These are phyloP conservation scores for Leptographium galeiforme DNA, from an alignment of 2,329 filamentous ascomycete species.

Conservation along the genomic window DNA sequence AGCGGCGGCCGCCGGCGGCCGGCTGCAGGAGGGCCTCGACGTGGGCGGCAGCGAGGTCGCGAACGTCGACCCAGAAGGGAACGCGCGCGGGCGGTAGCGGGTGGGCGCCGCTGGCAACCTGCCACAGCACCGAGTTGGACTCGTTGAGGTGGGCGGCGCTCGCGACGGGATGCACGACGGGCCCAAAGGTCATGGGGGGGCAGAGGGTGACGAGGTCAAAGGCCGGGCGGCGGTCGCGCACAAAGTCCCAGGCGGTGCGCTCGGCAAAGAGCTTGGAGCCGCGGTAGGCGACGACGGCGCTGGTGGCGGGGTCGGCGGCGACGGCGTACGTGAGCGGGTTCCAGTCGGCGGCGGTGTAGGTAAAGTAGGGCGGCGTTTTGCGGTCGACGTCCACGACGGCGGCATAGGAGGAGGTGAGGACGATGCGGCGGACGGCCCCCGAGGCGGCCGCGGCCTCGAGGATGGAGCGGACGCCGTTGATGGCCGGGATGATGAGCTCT, in stretches of 20 bases:
- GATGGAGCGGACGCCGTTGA: slow-evolving; percentile 29
- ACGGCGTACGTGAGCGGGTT: slow-evolving; percentile 37
- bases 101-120: slow-evolving; percentile 1
- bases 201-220: slow-evolving; percentile 30
- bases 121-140: slow-evolving; percentile 8
- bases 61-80: slow-evolving; percentile 9
- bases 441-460: slow-evolving; percentile 21
- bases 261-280: slow-evolving; percentile 43
- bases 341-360: slow-evolving; percentile 36
- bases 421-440: slow-evolving; percentile 13
- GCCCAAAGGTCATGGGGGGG: slow-evolving; percentile 10
- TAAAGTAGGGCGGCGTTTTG: slow-evolving; percentile 12
- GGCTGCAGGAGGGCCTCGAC: slow-evolving; percentile 5
- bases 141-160: slow-evolving; percentile 5
- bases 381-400: slow-evolving; percentile 12
- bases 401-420: slow-evolving; percentile 14
- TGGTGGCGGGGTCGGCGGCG: slow-evolving; percentile 22
- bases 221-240: slow-evolving; percentile 22
- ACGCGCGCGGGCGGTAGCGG: slow-evolving; percentile 11
- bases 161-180: slow-evolving; percentile 3
- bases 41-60: slow-evolving; percentile 7
- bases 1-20: slow-evolving; percentile 14
- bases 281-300: slow-evolving; percentile 29
- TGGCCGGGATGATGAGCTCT: slow-evolving; percentile 29
- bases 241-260: slow-evolving; percentile 39